A percentile compares a stretch with the other conserved stretches of the same genome.
Conservation (phyloP, 2,329 filamentous ascomycete species). For the Hymenoscyphus salicellus region DNA sequence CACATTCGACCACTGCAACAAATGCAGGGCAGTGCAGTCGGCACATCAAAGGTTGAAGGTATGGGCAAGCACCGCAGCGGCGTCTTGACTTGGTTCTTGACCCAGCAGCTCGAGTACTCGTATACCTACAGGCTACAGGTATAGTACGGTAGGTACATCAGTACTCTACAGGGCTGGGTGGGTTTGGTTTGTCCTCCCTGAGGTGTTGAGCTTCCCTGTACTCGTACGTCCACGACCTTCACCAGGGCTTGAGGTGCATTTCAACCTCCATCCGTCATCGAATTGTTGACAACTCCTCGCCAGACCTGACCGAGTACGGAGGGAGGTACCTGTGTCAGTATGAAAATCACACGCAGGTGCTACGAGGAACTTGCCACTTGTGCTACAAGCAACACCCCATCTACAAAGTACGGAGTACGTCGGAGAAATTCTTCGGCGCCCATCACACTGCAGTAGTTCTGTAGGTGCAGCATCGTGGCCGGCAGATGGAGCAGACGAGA, state of each 20-base stretch:
- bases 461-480: neutral
- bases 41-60: too few species aligned
- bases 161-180: too few species aligned
- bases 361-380: neutral
- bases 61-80: too few species aligned
- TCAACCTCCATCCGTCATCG: neutral
- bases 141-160: too few species aligned
- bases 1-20: neutral
- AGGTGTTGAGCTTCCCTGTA: neutral
- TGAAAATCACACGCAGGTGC: neutral
- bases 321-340: neutral
- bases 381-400: neutral
- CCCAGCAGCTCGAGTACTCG: too few species aligned
- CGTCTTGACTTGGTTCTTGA: too few species aligned
- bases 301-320: neutral
- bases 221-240: neutral
- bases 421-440: neutral
- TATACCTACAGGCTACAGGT: too few species aligned
- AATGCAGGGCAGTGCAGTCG: too few species aligned
- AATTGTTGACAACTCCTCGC: neutral
- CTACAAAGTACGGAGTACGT: neutral
- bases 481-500: too few species aligned
- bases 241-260: neutral
- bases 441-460: neutral
- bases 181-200: too few species aligned